Conservation (phyloP, 192 early-diverging fungal genomes). For the Podila epigama region DNA sequence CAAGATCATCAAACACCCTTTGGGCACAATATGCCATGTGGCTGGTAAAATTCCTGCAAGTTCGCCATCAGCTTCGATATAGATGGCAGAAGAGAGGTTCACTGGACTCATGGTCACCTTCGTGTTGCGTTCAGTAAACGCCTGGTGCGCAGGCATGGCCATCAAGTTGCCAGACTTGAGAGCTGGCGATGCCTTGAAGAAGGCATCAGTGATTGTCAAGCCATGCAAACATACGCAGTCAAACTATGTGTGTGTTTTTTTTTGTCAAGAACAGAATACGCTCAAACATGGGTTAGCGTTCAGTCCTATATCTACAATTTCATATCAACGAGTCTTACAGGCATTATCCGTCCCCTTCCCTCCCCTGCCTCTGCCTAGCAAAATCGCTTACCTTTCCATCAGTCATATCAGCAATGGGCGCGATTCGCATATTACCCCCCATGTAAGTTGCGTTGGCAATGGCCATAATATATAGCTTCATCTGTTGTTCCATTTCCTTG, state of each 20-base stretch:
- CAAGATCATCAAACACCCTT: constrained; percentile 28
- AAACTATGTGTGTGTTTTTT: constrained; percentile 17
- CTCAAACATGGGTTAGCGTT: not conserved
- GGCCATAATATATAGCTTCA: constrained; percentile 38
- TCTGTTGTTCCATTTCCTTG: constrained; percentile 10
- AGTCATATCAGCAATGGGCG: constrained; percentile 24
- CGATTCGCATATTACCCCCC: constrained; percentile 44
- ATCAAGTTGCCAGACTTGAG: constrained; percentile 32
- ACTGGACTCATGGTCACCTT: constrained; percentile 25
- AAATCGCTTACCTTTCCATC: constrained; percentile 34
- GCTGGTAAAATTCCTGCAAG: constrained; percentile 38
- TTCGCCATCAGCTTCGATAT: constrained; percentile 39
- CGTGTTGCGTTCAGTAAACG: constrained; percentile 18
- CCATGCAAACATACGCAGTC: constrained; percentile 37
- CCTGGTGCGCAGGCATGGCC: constrained; percentile 21
- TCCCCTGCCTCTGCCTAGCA: no score
- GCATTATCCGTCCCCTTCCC: no score
- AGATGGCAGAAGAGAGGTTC: constrained; percentile 10
- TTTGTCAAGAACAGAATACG: not conserved
- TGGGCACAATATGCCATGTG: constrained; percentile 21
- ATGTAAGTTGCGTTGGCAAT: constrained; percentile 31
- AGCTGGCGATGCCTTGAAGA: constrained; percentile 28
- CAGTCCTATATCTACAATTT: no score
- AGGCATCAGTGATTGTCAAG: constrained; percentile 14
- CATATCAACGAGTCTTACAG: no score